phyloP scores from a whole-genome alignment of 768 basidiomycete species.

The Collybia mongolica region DNA sequence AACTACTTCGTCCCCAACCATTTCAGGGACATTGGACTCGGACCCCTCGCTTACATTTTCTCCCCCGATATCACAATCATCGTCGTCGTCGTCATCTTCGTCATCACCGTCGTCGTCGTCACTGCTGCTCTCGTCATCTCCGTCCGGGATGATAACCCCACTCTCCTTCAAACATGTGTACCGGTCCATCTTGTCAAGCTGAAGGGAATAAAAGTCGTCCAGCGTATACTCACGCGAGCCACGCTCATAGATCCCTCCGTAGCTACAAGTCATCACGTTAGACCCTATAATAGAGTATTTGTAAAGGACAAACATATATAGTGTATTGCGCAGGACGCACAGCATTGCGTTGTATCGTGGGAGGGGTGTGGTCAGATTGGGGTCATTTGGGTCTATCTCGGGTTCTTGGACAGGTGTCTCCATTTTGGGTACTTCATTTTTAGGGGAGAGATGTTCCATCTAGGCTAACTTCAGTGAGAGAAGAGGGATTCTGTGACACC shows the following conservation, averaged over 20 bases:
- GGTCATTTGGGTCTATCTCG: constrained; percentile 62
- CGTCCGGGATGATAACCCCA: constrained; percentile 57
- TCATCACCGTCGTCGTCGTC: constrained; percentile 62
- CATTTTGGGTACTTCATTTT: background rate
- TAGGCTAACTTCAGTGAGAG: too few relatives aligned
- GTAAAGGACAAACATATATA: constrained; percentile 68
- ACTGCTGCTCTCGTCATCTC: constrained; percentile 61
- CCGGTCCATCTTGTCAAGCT: constrained; percentile 82
- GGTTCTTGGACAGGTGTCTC: constrained; percentile 3
- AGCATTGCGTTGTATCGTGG: constrained; percentile 89
- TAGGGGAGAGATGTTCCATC: background rate
- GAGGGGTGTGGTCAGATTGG: constrained; percentile 59
- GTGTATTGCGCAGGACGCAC: constrained; percentile 76
- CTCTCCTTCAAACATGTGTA: constrained; percentile 73
- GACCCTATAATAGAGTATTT: background rate
- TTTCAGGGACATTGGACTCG: background rate
- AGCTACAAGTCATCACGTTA: constrained; percentile 22
- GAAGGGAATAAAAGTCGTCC: constrained; percentile 82
- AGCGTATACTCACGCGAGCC: constrained; percentile 84
- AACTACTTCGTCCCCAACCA: constrained; percentile 29
- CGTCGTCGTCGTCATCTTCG: constrained; percentile 54
- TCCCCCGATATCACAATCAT: constrained; percentile 41
- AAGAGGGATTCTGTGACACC: too few relatives aligned
- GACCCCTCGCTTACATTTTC: constrained; percentile 40
- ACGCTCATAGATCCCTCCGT: constrained; percentile 86